Evolutionary conservation across 2,329 filamentous ascomycete species (phyloP), one percentile per base, ranked within the genome.

Genomic region (Thielaviopsis euricoi): DNA sequence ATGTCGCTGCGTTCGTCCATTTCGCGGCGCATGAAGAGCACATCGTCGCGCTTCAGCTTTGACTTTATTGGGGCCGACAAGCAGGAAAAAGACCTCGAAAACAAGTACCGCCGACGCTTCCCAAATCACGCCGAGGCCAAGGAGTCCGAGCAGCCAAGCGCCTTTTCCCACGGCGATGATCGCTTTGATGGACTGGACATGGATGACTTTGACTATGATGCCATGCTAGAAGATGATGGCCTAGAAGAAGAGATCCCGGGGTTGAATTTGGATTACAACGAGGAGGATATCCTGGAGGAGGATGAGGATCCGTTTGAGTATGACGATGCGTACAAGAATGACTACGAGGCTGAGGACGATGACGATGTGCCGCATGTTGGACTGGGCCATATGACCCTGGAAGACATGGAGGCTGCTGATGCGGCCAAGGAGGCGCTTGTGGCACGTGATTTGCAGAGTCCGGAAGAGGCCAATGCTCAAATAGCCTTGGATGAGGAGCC

Each of bases 21-120:
- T 37, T 81, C 81, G 2, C 78, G 71, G 60, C 81, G 84, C 61
- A 84, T 85, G 81, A 85, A 83, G 69, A 89, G 86, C 66, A 87
- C 83, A 12, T 87, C 86, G 0, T 89, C 85, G 0, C 76, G 87
- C 15, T 90, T 91, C 66, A 90, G 86, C 64, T 91, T 91, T 65
- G 86, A 90, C 65, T 87, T 89, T 75, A 79, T 83, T 17, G 84
- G 83, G 5, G 80, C 80, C 6, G 85, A 85, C 15, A 77, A 80
- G 60, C 76, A 83, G 64, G 81, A 85, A 67, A 85, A 82, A 67
- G 67, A 85, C 43, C 71, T 89, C 48, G 87, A 89, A 67, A 87
- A 88, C 63, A 78, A 82, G 53, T 85, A 89, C 67, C 75, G 83
- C 17, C 78, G 85, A 62, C 80, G 81, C 57, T 80, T 83, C 61